Evolutionary conservation across 2,329 filamentous ascomycete genomes (phyloP).

Genomic region (Trichophyton verrucosum): DNA sequence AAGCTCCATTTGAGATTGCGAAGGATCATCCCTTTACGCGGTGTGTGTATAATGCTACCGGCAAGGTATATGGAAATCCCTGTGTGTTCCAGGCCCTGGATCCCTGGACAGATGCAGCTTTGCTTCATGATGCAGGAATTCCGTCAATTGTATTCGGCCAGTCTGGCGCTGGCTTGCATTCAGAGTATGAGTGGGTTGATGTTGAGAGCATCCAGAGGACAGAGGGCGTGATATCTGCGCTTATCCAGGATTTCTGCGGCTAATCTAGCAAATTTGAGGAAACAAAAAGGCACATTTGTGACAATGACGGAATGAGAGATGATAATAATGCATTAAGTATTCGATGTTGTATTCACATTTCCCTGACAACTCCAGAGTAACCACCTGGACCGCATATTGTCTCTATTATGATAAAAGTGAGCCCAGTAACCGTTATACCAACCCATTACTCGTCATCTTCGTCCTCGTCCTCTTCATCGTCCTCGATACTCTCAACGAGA

Average conservation of each 20-base stretch:
- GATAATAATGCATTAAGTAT: background rate
- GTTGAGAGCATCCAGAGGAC: slow-evolving; percentile 32
- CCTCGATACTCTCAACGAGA: slow-evolving; percentile 61
- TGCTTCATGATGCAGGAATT: slow-evolving; percentile 36
- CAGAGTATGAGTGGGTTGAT: slow-evolving; percentile 40
- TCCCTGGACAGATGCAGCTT: slow-evolving; percentile 43
- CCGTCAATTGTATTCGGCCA: slow-evolving; percentile 39
- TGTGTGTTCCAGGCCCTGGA: slow-evolving; percentile 21
- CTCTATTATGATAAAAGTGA: background rate
- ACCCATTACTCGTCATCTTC: slow-evolving; percentile 11
- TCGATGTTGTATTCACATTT: background rate
- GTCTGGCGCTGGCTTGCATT: slow-evolving; percentile 38
- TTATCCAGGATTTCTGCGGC: background rate
- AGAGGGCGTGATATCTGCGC: slow-evolving; percentile 5
- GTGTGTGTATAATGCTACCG: slow-evolving; percentile 21
- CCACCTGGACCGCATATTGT: background rate
- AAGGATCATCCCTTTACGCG: slow-evolving; percentile 32
- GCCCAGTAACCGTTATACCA: background rate
- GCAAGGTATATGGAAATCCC: slow-evolving; percentile 18
- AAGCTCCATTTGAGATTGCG: slow-evolving; percentile 33
- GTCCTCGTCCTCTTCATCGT: slow-evolving; percentile 38
- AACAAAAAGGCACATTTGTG: background rate
- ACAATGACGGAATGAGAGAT: background rate
- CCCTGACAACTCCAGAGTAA: background rate
- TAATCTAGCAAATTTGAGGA: background rate